Evolutionary conservation across 2,329 filamentous ascomycete genomes (phyloP).

Genomic region (Verticillium dahliae): DNA sequence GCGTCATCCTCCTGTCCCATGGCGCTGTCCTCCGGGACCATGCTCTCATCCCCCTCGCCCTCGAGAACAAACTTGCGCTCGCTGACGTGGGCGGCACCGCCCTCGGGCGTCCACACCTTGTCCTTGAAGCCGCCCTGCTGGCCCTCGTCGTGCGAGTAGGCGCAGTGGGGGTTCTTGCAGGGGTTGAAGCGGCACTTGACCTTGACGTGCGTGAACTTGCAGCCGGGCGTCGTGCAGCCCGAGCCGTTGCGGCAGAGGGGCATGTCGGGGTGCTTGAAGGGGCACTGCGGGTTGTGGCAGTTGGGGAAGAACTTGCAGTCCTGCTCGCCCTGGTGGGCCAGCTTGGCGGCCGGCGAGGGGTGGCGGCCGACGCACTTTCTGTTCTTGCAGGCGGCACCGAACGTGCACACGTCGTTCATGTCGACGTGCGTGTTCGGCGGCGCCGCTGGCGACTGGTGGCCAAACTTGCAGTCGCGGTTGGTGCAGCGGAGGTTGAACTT

Average conservation of each 20-base stretch:
- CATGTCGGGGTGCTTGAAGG: slow-evolving; percentile 83
- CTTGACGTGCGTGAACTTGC: slow-evolving; percentile 84
- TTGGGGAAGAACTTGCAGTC: slow-evolving; percentile 90
- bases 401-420: slow-evolving; percentile 72
- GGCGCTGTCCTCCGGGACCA: slow-evolving; percentile 48
- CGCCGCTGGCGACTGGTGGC: slow-evolving; percentile 88
- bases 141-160: slow-evolving; percentile 85
- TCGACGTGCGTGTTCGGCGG: slow-evolving; percentile 73
- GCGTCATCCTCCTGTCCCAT: slow-evolving; percentile 29
- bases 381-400: slow-evolving; percentile 91
- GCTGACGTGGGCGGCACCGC: slow-evolving; percentile 61
- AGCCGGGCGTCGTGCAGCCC: slow-evolving; percentile 73
- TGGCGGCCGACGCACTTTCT: slow-evolving; percentile 87
- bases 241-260: slow-evolving; percentile 86
- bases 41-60: slow-evolving; percentile 64
- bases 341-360: slow-evolving; percentile 78
- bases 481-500: slow-evolving; percentile 85
- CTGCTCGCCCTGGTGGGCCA: slow-evolving; percentile 72
- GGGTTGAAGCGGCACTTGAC: slow-evolving; percentile 86
- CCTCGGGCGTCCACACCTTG: slow-evolving; percentile 79
- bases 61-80: slow-evolving; percentile 77
- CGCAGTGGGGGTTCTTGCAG: slow-evolving; percentile 81
- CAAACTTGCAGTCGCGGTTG: slow-evolving; percentile 85
- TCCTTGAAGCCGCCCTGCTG: slow-evolving; percentile 80
- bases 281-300: slow-evolving; percentile 80